Evolutionary conservation across 495 filamentous ascomycete species (phyloP), one percentile per base, ranked within the genome.

Genomic region (Aspergillus cavernicola): DNA sequence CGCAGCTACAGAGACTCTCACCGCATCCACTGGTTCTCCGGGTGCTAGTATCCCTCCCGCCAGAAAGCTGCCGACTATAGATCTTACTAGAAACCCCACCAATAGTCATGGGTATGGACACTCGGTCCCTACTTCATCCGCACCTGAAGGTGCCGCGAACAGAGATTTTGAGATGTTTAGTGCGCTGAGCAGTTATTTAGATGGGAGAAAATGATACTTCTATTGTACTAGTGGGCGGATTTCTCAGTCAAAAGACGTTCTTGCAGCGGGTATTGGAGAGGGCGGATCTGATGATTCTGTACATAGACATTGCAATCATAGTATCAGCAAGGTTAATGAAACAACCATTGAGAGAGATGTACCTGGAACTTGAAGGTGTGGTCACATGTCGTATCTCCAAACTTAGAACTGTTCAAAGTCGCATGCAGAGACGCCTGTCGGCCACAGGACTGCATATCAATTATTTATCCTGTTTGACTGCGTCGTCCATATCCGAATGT

Each of bases 311-410:
- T 28, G n/a, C 6, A 10, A 42, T 8, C n/a, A 12, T n/a, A 29
- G 12, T 23, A 28, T 29, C 23, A n/a, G 8, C 24, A 15, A 26
- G 4, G 31, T 42, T n/a, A n/a, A 26, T n/a, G 22, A 42, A 42
- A 26, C 4, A 42, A 39, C 11, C 11, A 24, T 10, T 42, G 2
- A 24, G 13, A n/a, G 16, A 40, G n/a, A n/a, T n/a, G 32, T 11
- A 12, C 9, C n/a, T 6, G 32, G 8, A 35, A 35, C 8, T n/a
- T 13, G n/a, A n/a, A 11, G 12, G 26, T 29, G 24, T 29, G 39
- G 39, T 41, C 39, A 41, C 39, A 41, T 41, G 39, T 19, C 4
- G n/a, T n/a, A n/a, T n/a, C n/a, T n/a, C n/a, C n/a, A n/a, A n/a
- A n/a, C n/a, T n/a, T n/a, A n/a, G n/a, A n/a, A n/a, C n/a, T n/a